A percentile compares a stretch with the other conserved stretches of the same genome.
Evolutionary conservation across 805 yeast genomes (phyloP).

Genomic region (Brettanomyces custersianus): DNA sequence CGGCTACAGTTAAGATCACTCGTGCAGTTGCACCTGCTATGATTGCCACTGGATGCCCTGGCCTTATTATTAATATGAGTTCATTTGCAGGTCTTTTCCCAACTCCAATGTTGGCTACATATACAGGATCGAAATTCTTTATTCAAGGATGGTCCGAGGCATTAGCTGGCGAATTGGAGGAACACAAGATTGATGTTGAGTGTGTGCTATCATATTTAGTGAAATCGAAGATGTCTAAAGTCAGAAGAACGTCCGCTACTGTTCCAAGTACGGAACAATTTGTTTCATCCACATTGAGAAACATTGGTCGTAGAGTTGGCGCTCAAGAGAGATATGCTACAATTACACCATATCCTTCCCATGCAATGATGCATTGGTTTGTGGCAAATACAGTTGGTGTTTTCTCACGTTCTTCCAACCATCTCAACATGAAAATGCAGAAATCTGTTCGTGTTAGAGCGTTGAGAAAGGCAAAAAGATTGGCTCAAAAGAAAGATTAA

Average conservation of each 20-base stretch:
- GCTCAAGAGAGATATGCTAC: constrained; percentile 88
- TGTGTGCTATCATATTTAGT: constrained; percentile 81
- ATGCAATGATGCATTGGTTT: constrained; percentile 83
- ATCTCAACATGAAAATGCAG: constrained; percentile 69
- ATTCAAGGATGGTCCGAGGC: constrained; percentile 90
- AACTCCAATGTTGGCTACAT: constrained; percentile 84
- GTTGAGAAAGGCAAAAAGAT: constrained; percentile 55
- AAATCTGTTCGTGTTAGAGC: constrained; percentile 74
- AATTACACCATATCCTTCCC: constrained; percentile 86
- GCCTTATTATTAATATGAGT: constrained; percentile 88
- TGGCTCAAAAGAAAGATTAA: constrained; percentile 13
- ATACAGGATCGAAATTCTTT: constrained; percentile 94
- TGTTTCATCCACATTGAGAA: constrained; percentile 60
- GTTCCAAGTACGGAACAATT: constrained; percentile 80
- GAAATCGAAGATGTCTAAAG: constrained; percentile 92
- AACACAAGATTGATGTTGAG: constrained; percentile 74
- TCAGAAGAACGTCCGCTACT: constrained; percentile 60
- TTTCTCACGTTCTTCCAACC: constrained; percentile 60
- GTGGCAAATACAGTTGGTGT: constrained; percentile 78
- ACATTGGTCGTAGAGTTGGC: constrained; percentile 79
- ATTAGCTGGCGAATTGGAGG: constrained; percentile 72
- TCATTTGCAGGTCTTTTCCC: constrained; percentile 94
- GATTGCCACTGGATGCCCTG: constrained; percentile 41
- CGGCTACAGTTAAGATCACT: constrained; percentile 77
- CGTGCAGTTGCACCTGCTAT: constrained; percentile 72